Conservation (phyloP, 2,329 filamentous ascomycete genomes). For the Stachybotrys chlorohalonatus region DNA sequence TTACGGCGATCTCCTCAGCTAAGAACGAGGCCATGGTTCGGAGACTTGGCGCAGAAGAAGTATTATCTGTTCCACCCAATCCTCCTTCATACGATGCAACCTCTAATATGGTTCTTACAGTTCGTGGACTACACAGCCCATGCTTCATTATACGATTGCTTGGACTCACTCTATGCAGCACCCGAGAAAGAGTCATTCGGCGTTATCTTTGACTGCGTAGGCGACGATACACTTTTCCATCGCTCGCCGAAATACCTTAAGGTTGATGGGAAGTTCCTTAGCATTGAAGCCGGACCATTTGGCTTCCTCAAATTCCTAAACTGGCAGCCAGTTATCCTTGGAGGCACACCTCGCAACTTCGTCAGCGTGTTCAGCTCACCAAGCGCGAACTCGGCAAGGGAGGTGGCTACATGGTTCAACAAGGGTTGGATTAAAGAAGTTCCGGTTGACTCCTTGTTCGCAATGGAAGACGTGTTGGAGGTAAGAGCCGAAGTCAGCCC, state of each 20-base stretch:
- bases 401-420: constrained; percentile 4
- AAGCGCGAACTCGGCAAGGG: constrained; percentile 1
- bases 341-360: constrained; percentile 8
- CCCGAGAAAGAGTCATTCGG: constrained; percentile 6
- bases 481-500: not conserved
- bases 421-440: constrained; percentile 7
- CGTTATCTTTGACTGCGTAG: constrained; percentile 13
- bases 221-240: constrained; percentile 11
- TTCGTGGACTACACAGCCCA: constrained; percentile 13
- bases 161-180: constrained; percentile 1
- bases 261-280: constrained; percentile 9
- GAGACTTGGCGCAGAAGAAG: constrained; percentile 13
- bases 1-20: constrained; percentile 13
- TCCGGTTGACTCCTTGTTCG: constrained; percentile 9
- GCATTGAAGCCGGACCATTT: constrained; percentile 6
- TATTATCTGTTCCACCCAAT: constrained; percentile 2
- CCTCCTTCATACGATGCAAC: not conserved
- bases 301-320: not conserved
- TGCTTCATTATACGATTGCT: constrained; percentile 8
- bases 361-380: constrained; percentile 1
- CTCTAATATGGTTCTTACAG: constrained; percentile 2
- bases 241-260: constrained; percentile 11
- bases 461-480: constrained; percentile 7
- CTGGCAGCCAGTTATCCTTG: not conserved
- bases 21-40: constrained; percentile 11